phyloP scores from a whole-genome alignment of 208 protist species.

The Leishmania braziliensis region DNA sequence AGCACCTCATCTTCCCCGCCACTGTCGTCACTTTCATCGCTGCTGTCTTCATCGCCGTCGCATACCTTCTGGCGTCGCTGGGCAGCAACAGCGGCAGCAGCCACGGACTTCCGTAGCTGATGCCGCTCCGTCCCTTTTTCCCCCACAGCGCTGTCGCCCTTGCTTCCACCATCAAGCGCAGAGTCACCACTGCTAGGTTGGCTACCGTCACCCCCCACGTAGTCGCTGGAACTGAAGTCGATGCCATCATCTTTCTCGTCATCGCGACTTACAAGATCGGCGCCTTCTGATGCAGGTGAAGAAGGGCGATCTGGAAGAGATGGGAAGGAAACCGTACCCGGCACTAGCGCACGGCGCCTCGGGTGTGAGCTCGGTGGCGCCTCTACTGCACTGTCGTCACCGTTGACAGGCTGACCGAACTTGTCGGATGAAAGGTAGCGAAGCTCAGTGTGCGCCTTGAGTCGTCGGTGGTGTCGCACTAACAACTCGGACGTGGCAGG shows the following conservation, averaged over 20 bases:
- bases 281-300: neutral
- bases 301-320: neutral
- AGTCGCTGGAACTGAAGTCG: conserved; percentile 34
- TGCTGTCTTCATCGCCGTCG: neutral
- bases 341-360: neutral
- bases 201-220: conserved; percentile 67
- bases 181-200: conserved; percentile 55
- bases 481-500: conserved; percentile 38
- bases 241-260: conserved; percentile 14
- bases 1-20: conserved; percentile 4
- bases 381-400: neutral
- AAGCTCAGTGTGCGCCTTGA: conserved; percentile 25
- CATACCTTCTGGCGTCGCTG: neutral
- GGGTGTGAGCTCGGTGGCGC: neutral
- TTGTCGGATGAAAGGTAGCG: conserved; percentile 21
- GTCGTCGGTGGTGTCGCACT: conserved; percentile 15
- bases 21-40: conserved; percentile 1
- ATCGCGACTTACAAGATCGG: neutral
- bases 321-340: neutral
- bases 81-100: conserved; percentile 12
- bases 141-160: conserved; percentile 28
- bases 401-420: conserved; percentile 22
- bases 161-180: conserved; percentile 16
- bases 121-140: conserved; percentile 36
- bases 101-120: conserved; percentile 27